Evolutionary conservation across 2,329 filamentous ascomycete genomes (phyloP), one percentile per base, ranked within the genome.

Genomic region (Penicillium corylophilum): DNA sequence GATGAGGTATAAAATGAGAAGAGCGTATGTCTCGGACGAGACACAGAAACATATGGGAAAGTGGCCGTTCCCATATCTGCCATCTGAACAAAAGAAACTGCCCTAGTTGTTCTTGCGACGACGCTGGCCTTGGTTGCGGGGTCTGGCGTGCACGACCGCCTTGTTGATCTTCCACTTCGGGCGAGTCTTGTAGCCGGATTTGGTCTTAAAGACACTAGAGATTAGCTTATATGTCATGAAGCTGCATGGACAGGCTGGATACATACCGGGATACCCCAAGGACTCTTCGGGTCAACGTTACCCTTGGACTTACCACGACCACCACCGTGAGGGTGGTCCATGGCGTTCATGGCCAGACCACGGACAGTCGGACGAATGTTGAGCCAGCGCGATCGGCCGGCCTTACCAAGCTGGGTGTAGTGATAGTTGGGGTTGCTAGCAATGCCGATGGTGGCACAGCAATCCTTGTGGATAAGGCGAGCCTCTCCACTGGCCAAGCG

Each of bases 231-330:
- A 23, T 38, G 48, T 48, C 51, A 49, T 22, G 51, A 53, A 51
- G 26, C 22, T 22, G 35, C 43, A 43, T 22, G 41, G 44, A 60
- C 15, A 38, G 46, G 18, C 16, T 22, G 20, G 45, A 3, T 48
- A 84, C 90, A 77, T 87, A 95, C 91, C 69, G 90, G 93, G 70
- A 85, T 87, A 71, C 95, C 94, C 94, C 95, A 99, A 53, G 94
- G 94, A 76, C 90, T 96, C 64, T 94, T 90, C 29, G 95, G 94
- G 70, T 95, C 82, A 55, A 92, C 85, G 71, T 96, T 96, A 84
- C 94, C 91, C 89, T 99, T 99, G 51, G 91, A 96, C 79, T 99
- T 99, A 79, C 94, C 94, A 81, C 95, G 85, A 75, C 94, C 94
- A 88, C 94, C 94, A 83, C 94, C 94, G 74, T 99, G 94, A 68